Percentiles rank a stretch among this genome's conserved stretches.
These are phyloP conservation scores for Starmerella sp. DNA, from an alignment of 805 yeast species.

Conservation along the genomic window DNA sequence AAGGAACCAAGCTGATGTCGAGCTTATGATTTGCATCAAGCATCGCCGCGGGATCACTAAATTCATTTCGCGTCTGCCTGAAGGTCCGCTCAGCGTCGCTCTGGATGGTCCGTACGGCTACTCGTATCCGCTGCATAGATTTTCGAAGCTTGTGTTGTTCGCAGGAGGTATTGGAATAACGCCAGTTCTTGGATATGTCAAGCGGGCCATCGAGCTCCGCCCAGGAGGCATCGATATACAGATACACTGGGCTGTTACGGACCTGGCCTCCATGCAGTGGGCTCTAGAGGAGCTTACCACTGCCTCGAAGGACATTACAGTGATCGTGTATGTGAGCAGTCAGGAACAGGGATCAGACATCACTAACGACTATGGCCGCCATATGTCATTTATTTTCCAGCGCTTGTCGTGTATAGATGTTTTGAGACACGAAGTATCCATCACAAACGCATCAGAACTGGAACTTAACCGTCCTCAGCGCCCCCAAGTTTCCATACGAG, in stretches of 20 bases:
- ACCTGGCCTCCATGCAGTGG: conserved; percentile 9
- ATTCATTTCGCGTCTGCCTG: conserved; percentile 5
- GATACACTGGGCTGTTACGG: conserved; percentile 20
- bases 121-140: conserved; percentile 26
- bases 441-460: background rate
- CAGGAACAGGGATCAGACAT: background rate
- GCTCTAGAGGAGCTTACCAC: conserved; percentile 6
- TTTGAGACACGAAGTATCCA: background rate
- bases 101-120: conserved; percentile 54
- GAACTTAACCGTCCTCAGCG: background rate
- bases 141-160: conserved; percentile 33
- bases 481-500: too few species aligned
- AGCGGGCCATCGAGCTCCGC: background rate
- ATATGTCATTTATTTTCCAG: background rate
- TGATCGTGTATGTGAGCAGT: background rate
- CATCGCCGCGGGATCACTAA: conserved; percentile 19
- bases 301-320: background rate
- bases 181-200: conserved; percentile 29
- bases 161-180: conserved; percentile 59
- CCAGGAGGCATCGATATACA: background rate
- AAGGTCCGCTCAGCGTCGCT: conserved; percentile 31
- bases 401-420: conserved; percentile 3
- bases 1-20: conserved; percentile 19
- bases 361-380: background rate
- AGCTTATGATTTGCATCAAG: conserved; percentile 12